Evolutionary conservation across 371 early-diverging fungal genomes (phyloP), one percentile per base, ranked within the genome.

Genomic region (Mortierella sp.): DNA sequence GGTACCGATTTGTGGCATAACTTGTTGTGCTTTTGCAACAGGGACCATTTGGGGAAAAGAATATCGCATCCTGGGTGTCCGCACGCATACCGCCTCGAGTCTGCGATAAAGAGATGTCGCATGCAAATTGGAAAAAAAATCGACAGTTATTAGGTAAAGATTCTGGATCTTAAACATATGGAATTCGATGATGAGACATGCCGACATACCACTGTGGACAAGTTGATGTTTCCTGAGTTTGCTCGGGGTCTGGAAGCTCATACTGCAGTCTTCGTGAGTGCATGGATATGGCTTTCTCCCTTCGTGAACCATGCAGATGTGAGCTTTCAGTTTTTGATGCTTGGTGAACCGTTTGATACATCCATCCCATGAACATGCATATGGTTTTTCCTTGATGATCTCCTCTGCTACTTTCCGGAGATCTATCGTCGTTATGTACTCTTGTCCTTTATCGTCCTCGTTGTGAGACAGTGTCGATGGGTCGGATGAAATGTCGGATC

Each of bases 261-360:
- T 84, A 9, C 66, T 70, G 58, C 94, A 93, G 1, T 73, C 85
- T 20, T 83, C 75, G 47, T 78, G 68, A 0, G 83, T 64, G 65
- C 91, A 91, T 35, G 80, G 80, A 60, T 86, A 85, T 0, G 87
- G 88, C 54, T 79, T 73, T 54, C 73, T 66, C 43, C 86, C 84
- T 18, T 85, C 84, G 66, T 92, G 92, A 6, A 47, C 66, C 60
- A 77, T 68, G 51, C 85, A 86, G 49, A 84, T 71, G 70, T 92
- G 92, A 49, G 85, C 83, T 20, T 87, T 86, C 58, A 93, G 84
- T 62, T 89, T 90, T 62, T 75, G 77, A 67, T 86, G 85, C 59
- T 92, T 91, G 14, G 85, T 54, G 71, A 90, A 93, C 9, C 87
- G 83, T 51, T 86, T 85, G 3, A 40, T 39, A 67, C 93, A 93